Percentiles rank a stretch among this genome's conserved stretches.
Evolutionary conservation across 2,329 filamentous ascomycete genomes (phyloP).

Genomic region (Cytospora schulzeri): DNA sequence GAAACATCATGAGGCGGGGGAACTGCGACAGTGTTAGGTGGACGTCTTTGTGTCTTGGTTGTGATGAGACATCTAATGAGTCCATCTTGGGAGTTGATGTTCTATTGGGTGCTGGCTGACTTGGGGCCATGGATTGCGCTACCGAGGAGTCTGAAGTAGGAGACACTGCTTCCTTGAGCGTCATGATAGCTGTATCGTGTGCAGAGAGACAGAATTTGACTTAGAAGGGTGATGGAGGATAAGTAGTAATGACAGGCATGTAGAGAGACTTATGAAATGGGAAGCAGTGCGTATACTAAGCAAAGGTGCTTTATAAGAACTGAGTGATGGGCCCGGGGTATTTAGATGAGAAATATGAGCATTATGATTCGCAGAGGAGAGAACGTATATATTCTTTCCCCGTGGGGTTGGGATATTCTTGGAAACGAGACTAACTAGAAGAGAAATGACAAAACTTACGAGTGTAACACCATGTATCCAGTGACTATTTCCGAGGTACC

Average conservation of each 20-base stretch:
- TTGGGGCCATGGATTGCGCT: not conserved
- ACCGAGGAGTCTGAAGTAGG: not conserved
- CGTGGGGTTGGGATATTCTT: not conserved
- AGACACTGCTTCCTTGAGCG: not conserved
- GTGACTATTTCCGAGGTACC: slow-evolving; percentile 59
- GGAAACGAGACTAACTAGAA: not conserved
- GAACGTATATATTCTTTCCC: not conserved
- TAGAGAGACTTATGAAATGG: no score
- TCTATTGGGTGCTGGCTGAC: not conserved
- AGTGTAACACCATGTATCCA: slow-evolving; percentile 54
- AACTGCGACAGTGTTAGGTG: slow-evolving; percentile 38
- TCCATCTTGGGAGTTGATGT: not conserved
- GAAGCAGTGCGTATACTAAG: no score
- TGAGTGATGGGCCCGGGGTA: not conserved
- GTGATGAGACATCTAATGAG: not conserved
- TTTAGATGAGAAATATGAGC: not conserved
- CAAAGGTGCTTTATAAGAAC: no score
- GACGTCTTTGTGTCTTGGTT: not conserved
- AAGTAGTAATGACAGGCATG: no score
- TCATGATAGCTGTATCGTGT: not conserved
- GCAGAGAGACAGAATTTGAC: no score
- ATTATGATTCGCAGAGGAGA: not conserved
- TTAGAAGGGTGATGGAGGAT: no score
- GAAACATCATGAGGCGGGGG: slow-evolving; percentile 45
- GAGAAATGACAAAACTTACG: slow-evolving; percentile 39